Evolutionary conservation across 768 basidiomycete species (phyloP).

Genomic region (Kwoniella sp.): DNA sequence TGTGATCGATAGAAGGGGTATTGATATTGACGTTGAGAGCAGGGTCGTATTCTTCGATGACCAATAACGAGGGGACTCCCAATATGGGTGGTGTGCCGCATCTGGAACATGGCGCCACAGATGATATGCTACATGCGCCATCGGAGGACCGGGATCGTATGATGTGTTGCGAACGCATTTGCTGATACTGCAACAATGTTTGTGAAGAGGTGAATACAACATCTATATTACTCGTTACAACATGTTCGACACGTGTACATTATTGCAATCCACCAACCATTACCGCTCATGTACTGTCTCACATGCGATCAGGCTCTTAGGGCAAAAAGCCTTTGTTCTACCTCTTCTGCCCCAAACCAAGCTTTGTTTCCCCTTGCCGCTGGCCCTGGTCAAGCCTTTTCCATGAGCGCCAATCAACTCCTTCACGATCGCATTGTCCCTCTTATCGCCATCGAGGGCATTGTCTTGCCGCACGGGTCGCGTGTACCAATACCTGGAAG

Average conservation of each 20-base stretch:
- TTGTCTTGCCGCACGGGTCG: background rate
- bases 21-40: constrained; percentile 3
- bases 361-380: background rate
- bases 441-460: background rate
- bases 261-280: too few relatives aligned
- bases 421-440: background rate
- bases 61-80: background rate
- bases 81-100: too few relatives aligned
- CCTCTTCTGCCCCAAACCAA: background rate
- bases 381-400: background rate
- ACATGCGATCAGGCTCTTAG: background rate
- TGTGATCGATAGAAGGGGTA: background rate
- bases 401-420: background rate
- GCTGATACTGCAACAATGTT: too few relatives aligned
- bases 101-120: too few relatives aligned
- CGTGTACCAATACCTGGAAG: background rate
- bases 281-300: background rate
- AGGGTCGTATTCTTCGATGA: constrained; percentile 32
- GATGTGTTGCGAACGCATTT: too few relatives aligned
- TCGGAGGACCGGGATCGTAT: too few relatives aligned
- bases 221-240: too few relatives aligned
- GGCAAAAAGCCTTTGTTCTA: background rate
- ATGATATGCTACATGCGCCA: too few relatives aligned
- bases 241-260: too few relatives aligned
- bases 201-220: too few relatives aligned